Evolutionary conservation across 2,329 filamentous ascomycete genomes (phyloP).

Genomic region (Alternaria sp.): DNA sequence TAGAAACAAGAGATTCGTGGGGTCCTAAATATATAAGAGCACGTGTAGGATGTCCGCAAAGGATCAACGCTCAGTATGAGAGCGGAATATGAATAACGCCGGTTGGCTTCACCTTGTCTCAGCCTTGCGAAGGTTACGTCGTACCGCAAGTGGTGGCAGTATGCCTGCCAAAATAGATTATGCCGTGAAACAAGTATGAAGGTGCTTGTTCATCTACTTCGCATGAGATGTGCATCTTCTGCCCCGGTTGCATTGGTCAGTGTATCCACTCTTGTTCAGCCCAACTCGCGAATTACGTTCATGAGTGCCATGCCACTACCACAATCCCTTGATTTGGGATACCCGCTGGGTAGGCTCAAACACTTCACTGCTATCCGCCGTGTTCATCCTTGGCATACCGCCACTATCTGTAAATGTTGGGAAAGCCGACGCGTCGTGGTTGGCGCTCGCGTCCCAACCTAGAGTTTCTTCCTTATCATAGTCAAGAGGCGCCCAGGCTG

Average conservation of each 20-base stretch:
- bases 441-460: constrained; percentile 76
- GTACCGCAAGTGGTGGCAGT: too few relatives aligned
- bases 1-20: too few relatives aligned
- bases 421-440: constrained; percentile 54
- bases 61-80: too few relatives aligned
- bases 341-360: constrained; percentile 78
- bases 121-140: too few relatives aligned
- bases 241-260: not conserved
- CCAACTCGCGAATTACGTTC: not conserved
- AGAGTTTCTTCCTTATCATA: constrained; percentile 72
- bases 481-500: constrained; percentile 76
- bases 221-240: not conserved
- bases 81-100: too few relatives aligned
- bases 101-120: too few relatives aligned
- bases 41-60: too few relatives aligned
- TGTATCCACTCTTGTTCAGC: not conserved
- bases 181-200: not conserved
- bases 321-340: constrained; percentile 62
- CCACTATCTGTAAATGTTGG: constrained; percentile 57
- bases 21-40: too few relatives aligned
- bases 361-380: constrained; percentile 45
- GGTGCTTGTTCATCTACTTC: not conserved
- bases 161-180: not conserved
- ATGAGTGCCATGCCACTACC: constrained; percentile 31
- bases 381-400: constrained; percentile 38